Percentiles rank a stretch among this genome's conserved stretches.
phyloP scores from a whole-genome alignment of 345 rosid species.

The Theobroma cacao region DNA sequence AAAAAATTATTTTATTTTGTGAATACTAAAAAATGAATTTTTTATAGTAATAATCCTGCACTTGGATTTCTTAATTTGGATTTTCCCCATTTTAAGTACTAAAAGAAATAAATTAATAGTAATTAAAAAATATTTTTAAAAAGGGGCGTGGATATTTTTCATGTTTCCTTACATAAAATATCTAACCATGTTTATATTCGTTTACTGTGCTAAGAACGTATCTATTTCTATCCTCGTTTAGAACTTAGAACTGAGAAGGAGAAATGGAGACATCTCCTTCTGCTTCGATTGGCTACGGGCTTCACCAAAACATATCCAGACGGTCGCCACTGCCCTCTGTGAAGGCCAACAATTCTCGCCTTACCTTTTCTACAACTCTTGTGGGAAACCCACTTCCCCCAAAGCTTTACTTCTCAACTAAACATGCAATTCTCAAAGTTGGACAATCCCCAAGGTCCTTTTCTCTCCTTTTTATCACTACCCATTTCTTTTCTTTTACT shows the following conservation, averaged over 20 bases:
- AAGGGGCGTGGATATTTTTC: neutral
- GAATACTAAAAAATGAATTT: too few relatives aligned
- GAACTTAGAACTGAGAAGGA: neutral
- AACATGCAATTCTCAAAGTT: slow-evolving; percentile 1
- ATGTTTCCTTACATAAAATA: neutral
- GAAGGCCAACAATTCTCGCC: neutral
- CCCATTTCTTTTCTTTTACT: neutral
- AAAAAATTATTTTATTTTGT: too few relatives aligned
- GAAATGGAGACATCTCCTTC: neutral
- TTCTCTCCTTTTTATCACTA: neutral
- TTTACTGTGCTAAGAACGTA: neutral
- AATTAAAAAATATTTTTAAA: too few relatives aligned
- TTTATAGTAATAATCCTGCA: too few relatives aligned
- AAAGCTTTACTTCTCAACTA: neutral
- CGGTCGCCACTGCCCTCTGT: neutral
- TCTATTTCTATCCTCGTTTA: neutral
- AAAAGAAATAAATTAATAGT: too few relatives aligned
- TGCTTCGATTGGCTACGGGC: neutral
- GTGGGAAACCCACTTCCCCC: neutral
- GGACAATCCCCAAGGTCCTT: slow-evolving; percentile 3
- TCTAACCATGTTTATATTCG: neutral
- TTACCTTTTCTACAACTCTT: neutral
- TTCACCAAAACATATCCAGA: neutral
- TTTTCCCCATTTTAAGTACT: too few relatives aligned
- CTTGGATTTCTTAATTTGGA: too few relatives aligned